Evolutionary conservation across 139 green algal species (phyloP), one percentile per base, ranked within the genome.

Genomic region (Coelastrella sp.): DNA sequence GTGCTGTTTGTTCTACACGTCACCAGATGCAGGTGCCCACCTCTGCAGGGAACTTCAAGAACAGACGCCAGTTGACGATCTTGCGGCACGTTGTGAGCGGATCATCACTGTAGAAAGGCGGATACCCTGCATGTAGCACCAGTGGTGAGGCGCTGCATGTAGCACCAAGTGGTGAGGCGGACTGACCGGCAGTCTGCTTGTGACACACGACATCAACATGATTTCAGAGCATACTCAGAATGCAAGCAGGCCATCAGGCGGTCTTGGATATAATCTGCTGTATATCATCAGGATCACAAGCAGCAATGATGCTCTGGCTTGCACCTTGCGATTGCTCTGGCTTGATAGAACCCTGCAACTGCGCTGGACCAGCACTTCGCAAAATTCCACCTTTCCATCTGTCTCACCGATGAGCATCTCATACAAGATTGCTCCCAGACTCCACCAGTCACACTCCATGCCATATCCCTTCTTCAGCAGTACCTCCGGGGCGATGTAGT

Each of bases 371-470:
- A 49, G 35, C 35, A 49, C 35, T 49, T 5, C 35, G 3, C 1
- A 49, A 49, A 49, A 49, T 49, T 5, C 35, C 35, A 49, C 35
- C 35, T 3, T 3, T 49, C 35, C 35, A 49, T 49, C 1, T 49
- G 12, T 72, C 63, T 72, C 99, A 20, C 98, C 98, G 7, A 99
- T 93, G 89, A 99, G 94, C 98, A 99, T 99, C 92, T 99, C 98
- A 85, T 97, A 99, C 94, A 98, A 96, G 89, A 99, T 99, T 17
- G 97, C 98, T 1, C 98, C 98, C 82, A 99, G 82, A n/a, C 90
- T 96, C 98, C 98, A 99, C 98, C 98, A 99, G 93, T 99, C 98
- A 92, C 97, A 99, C 94, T 99, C 98, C 94, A 99, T 96, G 88
- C 98, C 98, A 90, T 99, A 99, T 56, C 97, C 98, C 93, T 99